Evolutionary conservation across 768 basidiomycete species (phyloP), one percentile per base, ranked within the genome.

Genomic region (Ramaria sp.): DNA sequence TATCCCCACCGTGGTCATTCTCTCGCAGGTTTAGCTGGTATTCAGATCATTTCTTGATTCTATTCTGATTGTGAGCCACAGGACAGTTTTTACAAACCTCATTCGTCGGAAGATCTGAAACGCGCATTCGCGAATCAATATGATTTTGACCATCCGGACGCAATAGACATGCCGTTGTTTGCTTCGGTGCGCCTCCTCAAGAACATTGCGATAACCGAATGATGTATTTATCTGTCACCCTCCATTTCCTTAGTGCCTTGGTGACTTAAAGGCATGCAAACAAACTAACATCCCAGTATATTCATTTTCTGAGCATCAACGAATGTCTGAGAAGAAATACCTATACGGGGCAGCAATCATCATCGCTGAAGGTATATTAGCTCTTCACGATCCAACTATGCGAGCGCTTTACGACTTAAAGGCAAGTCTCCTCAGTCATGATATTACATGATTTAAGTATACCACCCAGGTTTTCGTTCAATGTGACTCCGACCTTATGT

Each of bases 401-500:
- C 76, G 95, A 52, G 77, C 76, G 5, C 67, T 98, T 44, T 95
- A 97, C 62, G 96, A 99, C 66, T 75, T 99, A 36, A 95, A 96
- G 77, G 92, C 82, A 66, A 61, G n/a, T 7, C 34, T 43, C 10
- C 48, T 45, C 27, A 44, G 42, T 41, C 48, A 34, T 15, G 18
- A 32, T 12, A 24, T 7, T 50, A 13, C 7, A 32, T 3, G 30
- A 48, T 16, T 34, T 34, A 34, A 18, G 4, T 32, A 3, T 34
- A 20, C 28, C 15, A 6, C 45, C 7, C 52, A 89, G 85, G 74
- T 93, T 3, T 93, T 90, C 59, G 91, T 93, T 6, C 89, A 95
- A 72, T 88, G 86, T 56, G 93, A 98, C 65, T 85, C 93, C 7
- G 96, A 99, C 66, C 71, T 98, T 20, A 99, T 99, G 96, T 83